Base-by-base conservation (phyloP, 352 stramenopile genomes). In the Plasmopara muralis region DNA sequence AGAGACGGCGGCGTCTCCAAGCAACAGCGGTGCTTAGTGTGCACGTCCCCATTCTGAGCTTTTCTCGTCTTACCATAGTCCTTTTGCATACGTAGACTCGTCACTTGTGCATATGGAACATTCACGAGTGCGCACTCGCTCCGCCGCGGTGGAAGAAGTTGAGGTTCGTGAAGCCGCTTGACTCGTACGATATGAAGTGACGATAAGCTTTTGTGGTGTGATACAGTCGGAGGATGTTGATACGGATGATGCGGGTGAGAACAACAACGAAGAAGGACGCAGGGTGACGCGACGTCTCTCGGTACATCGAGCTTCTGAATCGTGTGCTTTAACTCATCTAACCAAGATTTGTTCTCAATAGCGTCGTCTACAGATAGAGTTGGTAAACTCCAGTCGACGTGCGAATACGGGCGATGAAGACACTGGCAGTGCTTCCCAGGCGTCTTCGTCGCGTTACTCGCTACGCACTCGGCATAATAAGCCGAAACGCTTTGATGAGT, bases 401-500 rank as follows among this genome's bases (percentile, higher is more conserved):
- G 43, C 38, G 4, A 50, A 52, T 13, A 44, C 35, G 6, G 29
- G 38, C 9, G 42, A 37, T 0, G 53, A 60, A 31, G 54, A 64
- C 6, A 42, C 25, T 15, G 51, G 49, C 41, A 60, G 53, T n/a
- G 50, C 47, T n/a, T 68, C 57, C 1, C 58, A 43, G 2, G 55
- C 53, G 7, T 55, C 58, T 0, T 39, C 50, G 15, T 60, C 52
- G n/a, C 72, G 72, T 15, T 85, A 85, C 34, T 60, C 72, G 29
- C 69, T 89, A 15, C 79, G 79, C 16, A 67, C 77, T 41, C 72
- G 79, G 0, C 64, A 67, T 8, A 35, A 63, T 4, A 85, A 85
- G 40, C 70, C 78, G n/a, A 61, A 71, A 20, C 74, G 66, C 13
- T 87, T 87, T 55, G 74, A 87, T 30, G 62, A 74, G 45, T 72